Percentiles rank a stretch among this genome's conserved stretches.
phyloP scores from a whole-genome alignment of 176 grass and related monocot species.

The Rhynchospora breviuscula region DNA sequence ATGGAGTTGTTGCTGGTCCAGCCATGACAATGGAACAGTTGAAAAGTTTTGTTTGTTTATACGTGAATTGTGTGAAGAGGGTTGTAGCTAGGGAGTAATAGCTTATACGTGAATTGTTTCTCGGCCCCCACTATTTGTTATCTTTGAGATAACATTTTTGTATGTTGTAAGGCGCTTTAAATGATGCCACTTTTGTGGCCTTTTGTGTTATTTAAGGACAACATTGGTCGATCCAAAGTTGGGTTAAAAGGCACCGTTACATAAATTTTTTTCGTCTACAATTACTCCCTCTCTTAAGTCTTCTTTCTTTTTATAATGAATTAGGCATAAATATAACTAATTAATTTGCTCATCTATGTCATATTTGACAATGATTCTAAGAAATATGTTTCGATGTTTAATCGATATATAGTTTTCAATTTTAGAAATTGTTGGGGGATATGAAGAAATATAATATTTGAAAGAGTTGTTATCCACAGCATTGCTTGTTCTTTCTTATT shows the following conservation, averaged over 20 bases:
- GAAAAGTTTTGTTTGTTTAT: conserved; percentile 5
- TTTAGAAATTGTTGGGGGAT: no score
- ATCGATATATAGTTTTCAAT: no score
- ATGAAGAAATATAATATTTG: no score
- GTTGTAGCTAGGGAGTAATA: not conserved
- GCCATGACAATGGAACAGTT: conserved; percentile 25
- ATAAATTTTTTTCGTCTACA: not conserved
- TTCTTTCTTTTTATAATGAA: not conserved
- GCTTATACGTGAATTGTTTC: conserved; percentile 21
- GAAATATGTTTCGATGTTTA: no score
- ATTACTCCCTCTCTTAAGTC: not conserved
- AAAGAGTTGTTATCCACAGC: no score
- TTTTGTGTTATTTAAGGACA: conserved; percentile 20
- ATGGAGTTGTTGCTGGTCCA: conserved; percentile 2
- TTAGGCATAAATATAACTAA: not conserved
- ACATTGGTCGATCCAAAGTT: conserved; percentile 1
- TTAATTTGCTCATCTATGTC: not conserved
- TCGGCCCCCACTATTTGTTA: no score
- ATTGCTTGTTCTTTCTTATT: no score
- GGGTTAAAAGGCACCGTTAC: not conserved
- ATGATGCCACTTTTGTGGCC: conserved; percentile 1
- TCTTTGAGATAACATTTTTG: no score
- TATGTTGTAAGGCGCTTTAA: conserved; percentile 13
- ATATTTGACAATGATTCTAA: no score
- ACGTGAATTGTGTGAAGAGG: conserved; percentile 6